phyloP scores from a whole-genome alignment of 2,329 filamentous ascomycete species.

The Chaetomiaceae sp. region DNA sequence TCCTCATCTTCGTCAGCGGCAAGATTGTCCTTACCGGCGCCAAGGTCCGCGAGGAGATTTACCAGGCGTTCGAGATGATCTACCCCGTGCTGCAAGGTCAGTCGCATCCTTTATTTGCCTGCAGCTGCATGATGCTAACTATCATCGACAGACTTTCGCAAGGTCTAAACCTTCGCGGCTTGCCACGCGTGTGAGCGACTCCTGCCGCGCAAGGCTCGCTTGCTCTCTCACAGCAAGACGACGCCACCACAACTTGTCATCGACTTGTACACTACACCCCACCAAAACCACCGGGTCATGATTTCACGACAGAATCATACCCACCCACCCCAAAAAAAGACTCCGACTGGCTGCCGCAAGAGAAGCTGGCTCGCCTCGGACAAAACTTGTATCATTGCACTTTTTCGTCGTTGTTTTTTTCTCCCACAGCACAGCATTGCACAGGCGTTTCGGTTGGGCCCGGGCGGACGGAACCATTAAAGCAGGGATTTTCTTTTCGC shows the following conservation, averaged over 20 bases:
- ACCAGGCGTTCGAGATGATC: constrained; percentile 94
- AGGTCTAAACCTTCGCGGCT: constrained; percentile 20
- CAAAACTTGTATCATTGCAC: constrained; percentile 34
- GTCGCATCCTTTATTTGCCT: constrained; percentile 26
- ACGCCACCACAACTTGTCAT: not conserved
- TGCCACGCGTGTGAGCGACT: constrained; percentile 2
- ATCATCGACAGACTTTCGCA: constrained; percentile 26
- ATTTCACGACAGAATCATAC: constrained; percentile 25
- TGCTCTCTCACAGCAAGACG: not conserved
- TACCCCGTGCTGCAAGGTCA: constrained; percentile 88
- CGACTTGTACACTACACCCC: constrained; percentile 23
- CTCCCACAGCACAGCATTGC: constrained; percentile 46
- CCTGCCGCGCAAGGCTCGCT: not conserved
- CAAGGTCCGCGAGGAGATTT: constrained; percentile 97
- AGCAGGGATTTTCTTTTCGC: constrained; percentile 13
- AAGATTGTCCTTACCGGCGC: constrained; percentile 98
- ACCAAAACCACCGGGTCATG: constrained; percentile 20
- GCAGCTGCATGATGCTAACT: constrained; percentile 8
- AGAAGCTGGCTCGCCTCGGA: constrained; percentile 22
- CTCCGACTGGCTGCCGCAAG: constrained; percentile 6
- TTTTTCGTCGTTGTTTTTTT: constrained; percentile 31
- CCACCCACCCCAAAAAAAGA: constrained; percentile 18
- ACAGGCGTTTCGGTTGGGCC: constrained; percentile 48
- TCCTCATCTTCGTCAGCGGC: constrained; percentile 95
- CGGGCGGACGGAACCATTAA: constrained; percentile 5